Conservation (phyloP, 768 basidiomycete species). For the Calocera cornea region DNA sequence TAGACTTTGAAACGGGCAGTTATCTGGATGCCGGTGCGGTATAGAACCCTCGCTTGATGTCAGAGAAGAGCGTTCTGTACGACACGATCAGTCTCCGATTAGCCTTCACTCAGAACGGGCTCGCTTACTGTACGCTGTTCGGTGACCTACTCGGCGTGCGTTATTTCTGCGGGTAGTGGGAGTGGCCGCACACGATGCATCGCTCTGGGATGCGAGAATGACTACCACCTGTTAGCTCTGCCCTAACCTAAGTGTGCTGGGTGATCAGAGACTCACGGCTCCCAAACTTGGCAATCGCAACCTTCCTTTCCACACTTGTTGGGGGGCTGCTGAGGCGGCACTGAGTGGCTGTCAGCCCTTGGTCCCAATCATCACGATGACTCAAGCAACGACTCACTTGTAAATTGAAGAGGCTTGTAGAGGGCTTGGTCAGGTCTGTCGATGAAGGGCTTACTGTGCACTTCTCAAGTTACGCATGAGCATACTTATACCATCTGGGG, state of each 20-base stretch:
- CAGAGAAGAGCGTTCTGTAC: neutral
- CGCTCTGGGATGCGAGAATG: constrained; percentile 1
- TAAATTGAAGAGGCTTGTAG: neutral
- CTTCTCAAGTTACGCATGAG: neutral
- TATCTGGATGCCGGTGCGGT: neutral
- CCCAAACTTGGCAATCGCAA: neutral
- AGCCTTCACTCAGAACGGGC: neutral
- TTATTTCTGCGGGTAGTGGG: neutral
- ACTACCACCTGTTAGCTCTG: neutral
- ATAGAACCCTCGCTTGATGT: neutral
- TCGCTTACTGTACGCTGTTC: neutral
- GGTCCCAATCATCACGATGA: neutral
- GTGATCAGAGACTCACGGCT: neutral
- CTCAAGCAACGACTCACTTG: neutral
- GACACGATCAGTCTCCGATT: neutral
- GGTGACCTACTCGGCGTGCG: neutral
- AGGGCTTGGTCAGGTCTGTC: neutral
- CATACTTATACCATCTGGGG: neutral
- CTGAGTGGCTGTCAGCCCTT: neutral
- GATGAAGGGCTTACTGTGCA: neutral
- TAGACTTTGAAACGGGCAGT: too few relatives aligned
- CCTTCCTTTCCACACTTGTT: constrained; percentile 1
- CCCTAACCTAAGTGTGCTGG: too few relatives aligned
- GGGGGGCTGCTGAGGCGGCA: neutral
- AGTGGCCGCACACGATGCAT: neutral